These are phyloP conservation scores for Aegle marmelos DNA, from an alignment of 345 rosid genomes.

Conservation along the genomic window DNA sequence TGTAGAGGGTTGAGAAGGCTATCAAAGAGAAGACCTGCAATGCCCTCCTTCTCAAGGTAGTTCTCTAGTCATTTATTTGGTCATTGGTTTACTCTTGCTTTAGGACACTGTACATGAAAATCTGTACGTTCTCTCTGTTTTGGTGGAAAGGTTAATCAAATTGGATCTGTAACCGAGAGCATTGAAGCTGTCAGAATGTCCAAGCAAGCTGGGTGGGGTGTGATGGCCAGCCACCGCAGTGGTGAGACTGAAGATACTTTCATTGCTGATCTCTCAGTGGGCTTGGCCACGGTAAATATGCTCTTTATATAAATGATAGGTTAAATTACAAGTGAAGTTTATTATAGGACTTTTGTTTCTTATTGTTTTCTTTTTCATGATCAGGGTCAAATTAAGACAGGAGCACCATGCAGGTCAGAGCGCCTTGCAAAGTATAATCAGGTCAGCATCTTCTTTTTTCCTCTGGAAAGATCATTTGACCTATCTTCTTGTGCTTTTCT, in stretches of 20 bases:
- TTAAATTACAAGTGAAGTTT: not conserved
- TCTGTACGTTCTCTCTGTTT: not conserved
- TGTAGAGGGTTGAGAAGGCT: slow-evolving; percentile 91
- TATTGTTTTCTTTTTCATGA: not conserved
- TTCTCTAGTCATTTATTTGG: not conserved
- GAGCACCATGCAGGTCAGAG: slow-evolving; percentile 99
- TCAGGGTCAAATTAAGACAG: slow-evolving; percentile 98
- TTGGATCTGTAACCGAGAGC: slow-evolving; percentile 95
- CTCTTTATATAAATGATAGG: not conserved
- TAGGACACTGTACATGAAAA: not conserved
- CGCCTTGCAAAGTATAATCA: slow-evolving; percentile 95
- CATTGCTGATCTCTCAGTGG: slow-evolving; percentile 92
- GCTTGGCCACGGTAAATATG: slow-evolving; percentile 76
- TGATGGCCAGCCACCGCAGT: slow-evolving; percentile 98
- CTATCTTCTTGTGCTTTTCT: not conserved
- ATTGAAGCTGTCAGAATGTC: slow-evolving; percentile 98
- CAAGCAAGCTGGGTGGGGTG: slow-evolving; percentile 98
- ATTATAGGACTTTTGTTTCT: not conserved
- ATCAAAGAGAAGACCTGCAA: slow-evolving; percentile 83
- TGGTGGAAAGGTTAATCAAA: slow-evolving; percentile 80
- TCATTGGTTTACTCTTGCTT: not conserved
- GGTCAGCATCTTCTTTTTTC: slow-evolving; percentile 28
- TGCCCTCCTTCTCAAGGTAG: slow-evolving; percentile 93
- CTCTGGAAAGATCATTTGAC: not conserved
- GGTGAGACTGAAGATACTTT: slow-evolving; percentile 98